These are phyloP conservation scores for Alternaria conjuncta DNA, from an alignment of 2,329 filamentous ascomycete species.

Conservation along the genomic window DNA sequence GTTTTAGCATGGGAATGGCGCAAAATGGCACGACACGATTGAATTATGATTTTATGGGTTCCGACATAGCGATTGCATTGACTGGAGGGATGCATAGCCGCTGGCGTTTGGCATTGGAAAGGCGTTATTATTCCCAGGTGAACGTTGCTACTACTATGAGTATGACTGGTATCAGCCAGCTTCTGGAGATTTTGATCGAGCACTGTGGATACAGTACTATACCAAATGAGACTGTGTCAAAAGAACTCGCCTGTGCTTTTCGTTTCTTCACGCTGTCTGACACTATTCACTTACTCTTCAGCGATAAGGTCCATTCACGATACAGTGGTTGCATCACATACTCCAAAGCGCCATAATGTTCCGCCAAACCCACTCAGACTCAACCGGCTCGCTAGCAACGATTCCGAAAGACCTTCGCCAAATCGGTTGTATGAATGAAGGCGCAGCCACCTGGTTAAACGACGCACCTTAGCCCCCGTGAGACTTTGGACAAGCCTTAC, in stretches of 20 bases:
- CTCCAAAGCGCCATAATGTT: background rate
- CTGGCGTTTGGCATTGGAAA: conserved; percentile 5
- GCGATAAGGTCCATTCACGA: background rate
- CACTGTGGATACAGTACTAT: background rate
- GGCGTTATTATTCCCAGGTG: background rate
- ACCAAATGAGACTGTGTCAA: background rate
- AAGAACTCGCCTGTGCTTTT: background rate
- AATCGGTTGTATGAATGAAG: background rate
- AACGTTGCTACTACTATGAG: background rate
- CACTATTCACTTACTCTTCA: background rate
- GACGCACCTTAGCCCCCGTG: background rate
- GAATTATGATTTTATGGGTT: conserved; percentile 8
- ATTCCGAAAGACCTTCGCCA: background rate
- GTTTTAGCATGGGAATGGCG: background rate
- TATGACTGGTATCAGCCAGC: background rate
- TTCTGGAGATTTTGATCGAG: background rate
- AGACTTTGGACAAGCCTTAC: background rate
- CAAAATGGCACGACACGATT: background rate
- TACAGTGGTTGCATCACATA: background rate
- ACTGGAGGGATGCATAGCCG: conserved; percentile 1
- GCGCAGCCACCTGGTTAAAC: background rate
- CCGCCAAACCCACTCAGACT: background rate
- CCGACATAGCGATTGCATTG: conserved; percentile 2
- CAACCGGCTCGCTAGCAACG: background rate
- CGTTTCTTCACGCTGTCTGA: background rate